Base-by-base conservation (phyloP, 1,284 basidiomycete genomes). In the Jaminaea rosea region DNA sequence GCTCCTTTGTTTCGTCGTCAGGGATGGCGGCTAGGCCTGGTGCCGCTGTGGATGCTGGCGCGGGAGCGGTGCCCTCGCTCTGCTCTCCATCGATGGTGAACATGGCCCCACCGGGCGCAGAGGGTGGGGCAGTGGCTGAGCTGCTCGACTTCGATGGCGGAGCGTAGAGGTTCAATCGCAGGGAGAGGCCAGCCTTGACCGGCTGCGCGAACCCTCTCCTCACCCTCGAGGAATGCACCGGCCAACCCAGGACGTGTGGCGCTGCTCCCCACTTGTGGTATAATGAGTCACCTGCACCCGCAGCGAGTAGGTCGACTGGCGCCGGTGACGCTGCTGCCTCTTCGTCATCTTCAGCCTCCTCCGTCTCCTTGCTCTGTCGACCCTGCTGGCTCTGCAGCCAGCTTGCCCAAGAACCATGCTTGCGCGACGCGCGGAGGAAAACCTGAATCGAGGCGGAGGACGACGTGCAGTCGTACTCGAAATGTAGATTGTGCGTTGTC, bases 391-490 rank as follows among this genome's bases (percentile, higher is more conserved):
- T 46, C 4, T 26, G 50, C 44, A 26, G 44, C 49, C 23, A 65
- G 44, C 46, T 55, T 42, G 53, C n/a, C 67, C 67, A 69, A 52
- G 56, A 59, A 21, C 67, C 67, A 42, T 69, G 67, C 52, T 69
- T 69, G 26, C 67, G 57, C 41, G 54, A 58, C 11, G 67, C 67
- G 32, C 67, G 60, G 19, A 69, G 46, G 29, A 67, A 69, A 47
- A 69, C 59, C 55, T 69, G 65, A 9, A 67, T 53, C 21, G 55
- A 60, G 13, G 65, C 65, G 11, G 46, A 54, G 3, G 67, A 65
- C 11, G 67, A 55, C 1, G 65, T 63, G 52, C 65, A 67, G 45
- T 69, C 67, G 57, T 67, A 67, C 26, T 67, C 67, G 31, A 69
- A 69, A 44, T 59, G 59, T 8, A 69, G 55, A 36, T 55, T 53